Base-by-base conservation (phyloP, 495 filamentous ascomycete genomes). In the Aspergillus cristatus region DNA sequence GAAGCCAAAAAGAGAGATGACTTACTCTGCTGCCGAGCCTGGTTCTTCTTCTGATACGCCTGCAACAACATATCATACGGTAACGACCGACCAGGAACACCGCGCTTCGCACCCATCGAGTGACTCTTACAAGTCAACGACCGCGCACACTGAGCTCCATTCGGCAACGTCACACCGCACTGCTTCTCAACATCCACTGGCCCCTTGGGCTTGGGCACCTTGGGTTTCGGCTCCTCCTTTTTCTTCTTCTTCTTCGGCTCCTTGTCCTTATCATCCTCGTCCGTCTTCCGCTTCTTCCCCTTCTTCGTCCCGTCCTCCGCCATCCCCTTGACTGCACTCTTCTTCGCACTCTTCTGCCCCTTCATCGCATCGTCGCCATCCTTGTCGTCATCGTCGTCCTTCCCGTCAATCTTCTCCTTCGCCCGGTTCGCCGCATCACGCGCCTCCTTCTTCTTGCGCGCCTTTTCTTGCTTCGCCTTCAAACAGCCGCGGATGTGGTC, bases 31-130 rank as follows among this genome's bases (percentile, higher is more conserved):
- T 91, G 84, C 50, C 93, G 90, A 10, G 91, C 91, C 62, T 97
- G 91, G 55, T 97, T 98, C 70, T 94, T 95, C 72, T 96, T 96
- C 66, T 98, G 91, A 58, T 98, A 97, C 13, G 86, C 83, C 18
- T 84, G 78, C 15, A 98, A 74, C 17, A 98, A 66, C 76, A 91
- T 87, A 58, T 97, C 90, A 54, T 98, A 98, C 1, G 93, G 93
- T 35, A 95, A 67, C 25, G 84, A 90, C 20, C 91, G 71, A 4
- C 91, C 91, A 11, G 88, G 82, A 3, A 98, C 91, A 0, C 79
- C 77, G 46, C 91, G 75, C 63, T 98, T 98, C 6, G 91, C 82
- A 8, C 91, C 89, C 93, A 98, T 97, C 22, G 78, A 82, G 48
- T 98, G 91, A 40, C 82, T 88, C 68, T 98, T 98, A 70, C 91